Evolutionary conservation across 345 rosid genomes (phyloP).

Genomic region (Mangifera indica): DNA sequence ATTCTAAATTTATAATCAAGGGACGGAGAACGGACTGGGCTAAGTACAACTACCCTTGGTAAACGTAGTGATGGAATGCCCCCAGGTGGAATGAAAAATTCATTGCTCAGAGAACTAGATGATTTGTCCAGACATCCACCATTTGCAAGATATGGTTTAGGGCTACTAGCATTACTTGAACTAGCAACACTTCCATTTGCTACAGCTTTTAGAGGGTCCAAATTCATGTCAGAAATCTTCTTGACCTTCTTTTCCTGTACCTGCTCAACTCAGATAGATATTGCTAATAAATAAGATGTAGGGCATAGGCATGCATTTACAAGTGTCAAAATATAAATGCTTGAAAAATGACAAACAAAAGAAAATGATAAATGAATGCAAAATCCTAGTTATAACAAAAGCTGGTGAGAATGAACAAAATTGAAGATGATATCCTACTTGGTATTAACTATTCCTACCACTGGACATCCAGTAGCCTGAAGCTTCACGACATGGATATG

Average conservation of each 20-base stretch:
- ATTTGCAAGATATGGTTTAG: conserved; percentile 47
- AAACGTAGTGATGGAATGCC: conserved; percentile 79
- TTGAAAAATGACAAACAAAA: neutral
- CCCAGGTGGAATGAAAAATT: conserved; percentile 61
- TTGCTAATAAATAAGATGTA: conserved; percentile 14
- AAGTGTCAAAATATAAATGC: conserved; percentile 2
- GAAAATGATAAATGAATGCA: neutral
- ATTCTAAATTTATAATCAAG: conserved; percentile 4
- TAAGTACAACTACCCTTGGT: conserved; percentile 79
- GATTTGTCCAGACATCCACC: conserved; percentile 58
- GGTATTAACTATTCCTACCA: neutral
- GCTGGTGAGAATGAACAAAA: neutral
- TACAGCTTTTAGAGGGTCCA: conserved; percentile 59
- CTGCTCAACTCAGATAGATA: conserved; percentile 42
- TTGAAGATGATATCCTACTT: neutral
- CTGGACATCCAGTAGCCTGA: neutral
- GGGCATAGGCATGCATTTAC: neutral
- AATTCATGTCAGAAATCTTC: conserved; percentile 74
- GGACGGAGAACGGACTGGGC: conserved; percentile 12
- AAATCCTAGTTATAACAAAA: neutral
- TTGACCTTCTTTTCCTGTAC: conserved; percentile 96
- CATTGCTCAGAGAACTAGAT: conserved; percentile 42
- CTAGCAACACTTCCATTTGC: conserved; percentile 75
- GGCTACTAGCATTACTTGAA: conserved; percentile 57
- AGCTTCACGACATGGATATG: no score